These are phyloP conservation scores for Neolentinus lepideus DNA, from an alignment of 1,284 basidiomycete genomes.

Conservation along the genomic window DNA sequence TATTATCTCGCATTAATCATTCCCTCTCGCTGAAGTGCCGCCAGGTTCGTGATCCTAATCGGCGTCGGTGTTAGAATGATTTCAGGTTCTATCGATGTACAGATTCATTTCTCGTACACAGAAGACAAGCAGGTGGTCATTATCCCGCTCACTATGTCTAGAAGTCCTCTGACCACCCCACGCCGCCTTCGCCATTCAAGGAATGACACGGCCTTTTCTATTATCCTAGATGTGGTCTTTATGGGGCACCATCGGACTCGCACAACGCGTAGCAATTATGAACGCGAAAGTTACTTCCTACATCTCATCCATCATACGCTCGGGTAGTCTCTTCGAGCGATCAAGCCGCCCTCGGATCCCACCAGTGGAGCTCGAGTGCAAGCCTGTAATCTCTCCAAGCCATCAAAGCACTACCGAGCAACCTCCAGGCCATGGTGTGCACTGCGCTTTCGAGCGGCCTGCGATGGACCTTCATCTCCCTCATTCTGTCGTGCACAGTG, in stretches of 20 bases:
- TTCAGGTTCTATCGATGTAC: too few relatives aligned
- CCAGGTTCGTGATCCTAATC: too few relatives aligned
- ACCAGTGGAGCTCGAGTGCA: not conserved
- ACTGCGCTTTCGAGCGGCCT: constrained; percentile 14
- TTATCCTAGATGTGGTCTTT: constrained; percentile 32
- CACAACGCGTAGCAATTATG: constrained; percentile 41
- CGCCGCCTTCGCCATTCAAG: not conserved
- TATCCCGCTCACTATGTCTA: constrained; percentile 35
- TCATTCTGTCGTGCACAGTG: constrained; percentile 15
- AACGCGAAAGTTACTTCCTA: constrained; percentile 31
- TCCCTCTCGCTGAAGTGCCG: too few relatives aligned
- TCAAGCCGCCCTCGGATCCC: not conserved
- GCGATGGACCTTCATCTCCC: constrained; percentile 17
- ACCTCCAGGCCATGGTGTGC: constrained; percentile 8
- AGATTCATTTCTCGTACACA: not conserved
- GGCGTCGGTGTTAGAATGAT: too few relatives aligned
- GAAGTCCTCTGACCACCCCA: constrained; percentile 17
- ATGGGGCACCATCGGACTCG: constrained; percentile 45
- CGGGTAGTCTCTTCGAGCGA: constrained; percentile 23
- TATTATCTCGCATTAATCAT: too few relatives aligned
- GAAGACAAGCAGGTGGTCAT: constrained; percentile 30
- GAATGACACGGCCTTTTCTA: not conserved
- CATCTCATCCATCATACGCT: constrained; percentile 20
- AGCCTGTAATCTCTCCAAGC: constrained; percentile 9
- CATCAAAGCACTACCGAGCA: constrained; percentile 11